phyloP scores from a whole-genome alignment of 108 stramenopile genomes.

The Nitzschia palea region DNA sequence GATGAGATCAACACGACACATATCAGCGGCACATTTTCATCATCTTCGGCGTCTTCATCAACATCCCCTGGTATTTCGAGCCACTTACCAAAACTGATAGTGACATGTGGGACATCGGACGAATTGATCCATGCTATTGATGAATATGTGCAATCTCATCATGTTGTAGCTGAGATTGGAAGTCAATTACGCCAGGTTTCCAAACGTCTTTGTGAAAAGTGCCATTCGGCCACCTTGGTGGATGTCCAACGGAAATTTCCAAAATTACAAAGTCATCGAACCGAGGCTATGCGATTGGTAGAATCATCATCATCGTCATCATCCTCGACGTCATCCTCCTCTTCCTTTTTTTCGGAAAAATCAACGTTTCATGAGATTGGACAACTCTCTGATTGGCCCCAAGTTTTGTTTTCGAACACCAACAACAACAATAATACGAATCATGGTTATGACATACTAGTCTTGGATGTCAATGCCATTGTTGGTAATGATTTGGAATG shows the following conservation, averaged over 20 bases:
- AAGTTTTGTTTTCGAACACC: slow-evolving; percentile 27
- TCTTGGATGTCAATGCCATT: slow-evolving; percentile 47
- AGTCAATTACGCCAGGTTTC: slow-evolving; percentile 49
- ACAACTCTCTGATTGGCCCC: slow-evolving; percentile 32
- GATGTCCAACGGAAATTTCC: slow-evolving; percentile 54
- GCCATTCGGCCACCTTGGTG: slow-evolving; percentile 21
- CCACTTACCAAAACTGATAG: slow-evolving; percentile 15
- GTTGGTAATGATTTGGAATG: slow-evolving; percentile 54
- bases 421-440: background rate
- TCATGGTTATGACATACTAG: slow-evolving; percentile 50
- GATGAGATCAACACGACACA: too few relatives aligned
- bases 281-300: slow-evolving; percentile 37
- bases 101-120: slow-evolving; percentile 24
- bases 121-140: slow-evolving; percentile 27
- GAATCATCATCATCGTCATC: too few relatives aligned
- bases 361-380: slow-evolving; percentile 41
- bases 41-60: too few relatives aligned
- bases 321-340: too few relatives aligned
- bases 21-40: too few relatives aligned
- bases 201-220: slow-evolving; percentile 21
- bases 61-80: too few relatives aligned
- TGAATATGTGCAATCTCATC: background rate
- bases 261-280: slow-evolving; percentile 20
- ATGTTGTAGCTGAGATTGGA: slow-evolving; percentile 50
- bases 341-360: slow-evolving; percentile 17